Evolutionary conservation across 441 rosid genomes (phyloP), one percentile per base, ranked within the genome.

Genomic region (Euphorbia celastroides): DNA sequence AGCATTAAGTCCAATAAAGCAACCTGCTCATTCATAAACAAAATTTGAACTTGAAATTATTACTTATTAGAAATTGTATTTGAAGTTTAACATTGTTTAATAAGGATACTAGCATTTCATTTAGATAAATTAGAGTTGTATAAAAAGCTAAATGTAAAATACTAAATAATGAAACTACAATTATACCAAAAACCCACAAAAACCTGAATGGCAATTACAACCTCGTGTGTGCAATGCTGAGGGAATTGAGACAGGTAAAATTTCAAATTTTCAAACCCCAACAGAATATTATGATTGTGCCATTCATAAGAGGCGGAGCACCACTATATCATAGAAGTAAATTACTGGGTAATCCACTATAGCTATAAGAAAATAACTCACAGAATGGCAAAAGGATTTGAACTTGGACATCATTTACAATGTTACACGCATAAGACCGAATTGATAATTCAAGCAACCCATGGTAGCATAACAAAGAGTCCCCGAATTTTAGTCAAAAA

Each of bases 1-100:
- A n/a, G 48, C 19, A 23, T 50, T 67, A 52, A 52, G 27, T 52
- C 57, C 57, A 20, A 52, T 44, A 22, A 52, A 52, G 22, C 28
- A 52, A 11, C 26, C 57, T 52, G 28, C 14, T 8, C 14, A 20
- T 20, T 22, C 26, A 52, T 20, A 52, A 52, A 11, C 57, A 22
- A 22, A 20, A 22, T 22, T 10, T 20, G 57, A 9, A 52, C 28
- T 52, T 52, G 12, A 41, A 9, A 41, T 3, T 41, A 4, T 41
- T 10, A 41, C 38, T 34, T 34, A 4, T 34, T 34, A 34, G 12
- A 41, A 41, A 9, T 41, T 41, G 2, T 44, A 44, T 12, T 5
- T 6, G 5, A 44, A 16, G 2, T 16, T 11, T 14, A 44, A 44
- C 13, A 11, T 44, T 44, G 17, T 14, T 11, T 44, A 44, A 44